phyloP scores from a whole-genome alignment of 148 eudicot species.

The Dianthus caryophyllus region DNA sequence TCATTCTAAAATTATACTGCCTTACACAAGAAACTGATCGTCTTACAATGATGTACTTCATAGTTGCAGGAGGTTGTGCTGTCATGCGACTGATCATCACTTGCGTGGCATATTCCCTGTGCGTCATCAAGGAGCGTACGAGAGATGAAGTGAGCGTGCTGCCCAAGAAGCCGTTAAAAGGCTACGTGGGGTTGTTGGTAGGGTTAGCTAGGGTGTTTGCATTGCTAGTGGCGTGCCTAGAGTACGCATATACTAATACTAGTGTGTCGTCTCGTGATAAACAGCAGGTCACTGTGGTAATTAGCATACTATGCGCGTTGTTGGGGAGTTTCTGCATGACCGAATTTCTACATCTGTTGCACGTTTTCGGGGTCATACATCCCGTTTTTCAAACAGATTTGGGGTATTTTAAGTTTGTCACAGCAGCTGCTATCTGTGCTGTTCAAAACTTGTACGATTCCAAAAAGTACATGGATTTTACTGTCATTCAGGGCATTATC shows the following conservation, averaged over 20 bases:
- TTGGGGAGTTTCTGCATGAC: not conserved
- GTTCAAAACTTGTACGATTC: not conserved
- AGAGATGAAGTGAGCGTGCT: not conserved
- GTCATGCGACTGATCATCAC: not conserved
- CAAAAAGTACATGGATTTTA: not conserved
- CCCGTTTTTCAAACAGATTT: not conserved
- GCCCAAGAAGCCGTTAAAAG: not conserved
- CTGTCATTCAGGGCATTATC: not conserved
- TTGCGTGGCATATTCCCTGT: not conserved
- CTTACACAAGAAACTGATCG: not conserved
- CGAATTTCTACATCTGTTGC: not conserved
- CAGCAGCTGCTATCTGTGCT: not conserved
- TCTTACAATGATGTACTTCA: not conserved
- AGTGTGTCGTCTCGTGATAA: too few species aligned
- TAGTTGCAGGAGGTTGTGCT: not conserved
- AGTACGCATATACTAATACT: not conserved
- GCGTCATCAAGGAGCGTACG: not conserved
- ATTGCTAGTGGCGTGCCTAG: not conserved
- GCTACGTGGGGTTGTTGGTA: not conserved
- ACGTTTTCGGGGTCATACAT: not conserved
- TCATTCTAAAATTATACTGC: not conserved
- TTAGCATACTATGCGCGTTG: not conserved
- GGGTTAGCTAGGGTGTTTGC: not conserved
- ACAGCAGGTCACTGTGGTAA: too few species aligned
- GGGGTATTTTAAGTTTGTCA: slow-evolving; percentile 2